phyloP scores from a whole-genome alignment of 805 yeast genomes.

The Starmerella floris region DNA sequence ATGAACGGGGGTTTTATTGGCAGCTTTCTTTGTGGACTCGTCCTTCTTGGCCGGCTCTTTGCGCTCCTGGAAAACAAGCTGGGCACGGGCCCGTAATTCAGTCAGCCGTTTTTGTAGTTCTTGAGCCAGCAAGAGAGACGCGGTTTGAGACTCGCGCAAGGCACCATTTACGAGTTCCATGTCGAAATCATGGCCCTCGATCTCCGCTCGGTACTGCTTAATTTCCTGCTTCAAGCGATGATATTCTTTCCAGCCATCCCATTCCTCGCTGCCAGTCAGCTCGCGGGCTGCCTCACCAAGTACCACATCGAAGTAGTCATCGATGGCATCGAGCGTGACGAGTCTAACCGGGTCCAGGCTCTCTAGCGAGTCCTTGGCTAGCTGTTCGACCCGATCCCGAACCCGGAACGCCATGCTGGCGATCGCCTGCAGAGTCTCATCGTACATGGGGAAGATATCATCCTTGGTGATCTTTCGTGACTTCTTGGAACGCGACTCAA shows the following conservation, averaged over 20 bases:
- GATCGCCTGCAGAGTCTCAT: conserved; percentile 15
- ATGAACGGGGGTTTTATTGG: not conserved
- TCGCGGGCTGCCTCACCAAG: conserved; percentile 21
- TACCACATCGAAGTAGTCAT: conserved; percentile 22
- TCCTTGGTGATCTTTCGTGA: conserved; percentile 1
- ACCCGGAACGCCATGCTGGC: conserved; percentile 20
- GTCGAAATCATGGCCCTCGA: conserved; percentile 19
- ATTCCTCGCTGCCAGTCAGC: conserved; percentile 20
- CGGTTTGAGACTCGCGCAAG: conserved; percentile 22
- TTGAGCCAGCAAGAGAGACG: conserved; percentile 20
- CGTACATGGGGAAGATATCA: conserved; percentile 18
- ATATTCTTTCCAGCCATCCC: conserved; percentile 18
- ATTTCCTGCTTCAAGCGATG: conserved; percentile 18
- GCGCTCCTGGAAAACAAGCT: conserved; percentile 20
- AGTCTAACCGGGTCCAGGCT: conserved; percentile 17
- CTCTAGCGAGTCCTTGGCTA: conserved; percentile 19
- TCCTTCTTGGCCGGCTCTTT: not conserved
- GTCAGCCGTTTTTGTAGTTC: conserved; percentile 18
- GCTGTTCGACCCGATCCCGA: conserved; percentile 20
- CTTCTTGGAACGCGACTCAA: conserved; percentile 10
- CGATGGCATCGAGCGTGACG: conserved; percentile 23
- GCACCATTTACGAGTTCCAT: conserved; percentile 19
- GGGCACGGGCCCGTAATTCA: conserved; percentile 18
- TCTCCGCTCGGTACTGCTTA: conserved; percentile 11
- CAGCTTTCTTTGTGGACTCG: not conserved